Base-by-base conservation (phyloP, 345 rosid genomes). In the Sisymbrium altissimum region DNA sequence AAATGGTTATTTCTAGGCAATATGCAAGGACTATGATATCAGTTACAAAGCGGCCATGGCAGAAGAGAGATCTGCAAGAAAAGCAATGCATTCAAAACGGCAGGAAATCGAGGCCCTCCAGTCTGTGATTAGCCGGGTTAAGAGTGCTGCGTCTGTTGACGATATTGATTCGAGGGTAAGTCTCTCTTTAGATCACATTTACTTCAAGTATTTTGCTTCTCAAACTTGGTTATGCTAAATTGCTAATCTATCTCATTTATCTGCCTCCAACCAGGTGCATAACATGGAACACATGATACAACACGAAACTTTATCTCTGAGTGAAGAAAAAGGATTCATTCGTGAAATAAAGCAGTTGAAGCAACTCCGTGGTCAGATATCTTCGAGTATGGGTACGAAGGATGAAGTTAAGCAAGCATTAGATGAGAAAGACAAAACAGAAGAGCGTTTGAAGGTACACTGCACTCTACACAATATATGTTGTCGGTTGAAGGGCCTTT, bases 361-460 rank as follows among this genome's bases (percentile, higher is more conserved):
- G 81, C 87, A 80, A 69, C 68, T 39, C 38, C 96, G 88, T 29
- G 89, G 84, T 15, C 88, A 84, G 64, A 74, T 87, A 27, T 76
- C 82, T 40, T 81, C 85, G 66, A 81, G 54, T 58, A 82, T 86
- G 81, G 89, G 89, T 56, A 80, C 75, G 58, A 84, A 80, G 50
- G 89, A 82, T 56, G 96, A 85, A 70, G 82, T 86, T 65, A 83
- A 83, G 82, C 83, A 79, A 66, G 88, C 88, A 44, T 57, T 83
- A 76, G 86, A 90, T 59, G 85, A 80, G 69, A 82, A 84, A 82
- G 89, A 82, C 66, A 82, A 85, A 83, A 80, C 79, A 18, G 93
- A 90, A 77, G 90, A 84, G 80, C 84, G 78, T 52, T 44, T 90
- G 81, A 87, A 87, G 97, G 98, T 90, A 83, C 68, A n/a, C 10